Percentiles rank a stretch among this genome's conserved stretches.
Evolutionary conservation across 768 basidiomycete species (phyloP).

Genomic region (Leccinum subgranulosum): DNA sequence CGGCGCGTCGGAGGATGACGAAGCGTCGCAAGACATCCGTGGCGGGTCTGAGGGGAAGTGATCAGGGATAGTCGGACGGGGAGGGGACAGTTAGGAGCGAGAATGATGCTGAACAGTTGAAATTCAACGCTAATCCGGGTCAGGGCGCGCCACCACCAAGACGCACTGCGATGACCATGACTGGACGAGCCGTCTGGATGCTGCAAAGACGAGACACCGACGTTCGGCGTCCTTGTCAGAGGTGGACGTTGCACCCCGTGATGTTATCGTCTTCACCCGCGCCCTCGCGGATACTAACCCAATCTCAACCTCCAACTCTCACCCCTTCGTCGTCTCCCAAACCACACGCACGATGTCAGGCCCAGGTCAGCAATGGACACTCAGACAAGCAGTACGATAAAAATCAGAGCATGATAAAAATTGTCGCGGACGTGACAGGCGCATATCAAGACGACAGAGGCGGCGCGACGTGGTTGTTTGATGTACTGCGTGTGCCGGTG

Average conservation of each 20-base stretch:
- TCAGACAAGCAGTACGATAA: background rate
- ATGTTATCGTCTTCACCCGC: no score
- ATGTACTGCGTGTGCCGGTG: no score
- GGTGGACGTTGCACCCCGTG: background rate
- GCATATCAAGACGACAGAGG: no score
- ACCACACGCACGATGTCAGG: background rate
- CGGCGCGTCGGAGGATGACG: background rate
- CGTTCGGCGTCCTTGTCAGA: constrained; percentile 14
- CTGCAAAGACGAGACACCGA: background rate
- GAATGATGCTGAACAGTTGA: no score
- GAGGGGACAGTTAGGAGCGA: constrained; percentile 13
- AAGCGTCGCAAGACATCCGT: constrained; percentile 16
- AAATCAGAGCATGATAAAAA: constrained; percentile 52
- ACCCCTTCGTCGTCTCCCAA: background rate
- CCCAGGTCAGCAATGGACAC: constrained; percentile 13
- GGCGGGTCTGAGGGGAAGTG: background rate
- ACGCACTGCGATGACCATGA: background rate
- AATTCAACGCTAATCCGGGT: no score
- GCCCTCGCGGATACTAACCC: background rate
- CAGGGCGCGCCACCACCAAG: background rate
- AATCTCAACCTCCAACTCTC: background rate
- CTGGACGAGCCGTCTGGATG: background rate
- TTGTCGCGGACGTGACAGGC: no score
- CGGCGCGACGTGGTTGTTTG: no score
- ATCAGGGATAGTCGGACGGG: no score